Percentiles rank a stretch among this genome's conserved stretches.
Conservation (phyloP, 2,329 filamentous ascomycete genomes). For the Aspergillus ustus region DNA sequence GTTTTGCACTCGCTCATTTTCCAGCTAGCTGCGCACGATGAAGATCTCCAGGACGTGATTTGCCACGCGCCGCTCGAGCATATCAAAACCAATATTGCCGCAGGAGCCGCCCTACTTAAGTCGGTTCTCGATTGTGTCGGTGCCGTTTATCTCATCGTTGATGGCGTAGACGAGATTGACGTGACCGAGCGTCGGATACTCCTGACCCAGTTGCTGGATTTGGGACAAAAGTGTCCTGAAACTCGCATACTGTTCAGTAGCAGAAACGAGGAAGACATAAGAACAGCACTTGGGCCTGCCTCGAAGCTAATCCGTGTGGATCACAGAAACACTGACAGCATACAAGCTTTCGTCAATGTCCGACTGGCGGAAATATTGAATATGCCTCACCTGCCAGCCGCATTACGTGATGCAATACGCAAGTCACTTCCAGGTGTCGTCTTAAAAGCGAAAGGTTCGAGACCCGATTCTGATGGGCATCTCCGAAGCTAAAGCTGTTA, state of each 20-base stretch:
- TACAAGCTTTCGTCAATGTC: slow-evolving; percentile 10
- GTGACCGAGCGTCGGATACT: slow-evolving; percentile 18
- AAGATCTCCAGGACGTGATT: slow-evolving; percentile 28
- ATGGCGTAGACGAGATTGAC: slow-evolving; percentile 38
- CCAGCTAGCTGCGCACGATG: slow-evolving; percentile 25
- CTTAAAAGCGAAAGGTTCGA: slow-evolving; percentile 11
- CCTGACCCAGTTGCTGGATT: slow-evolving; percentile 5
- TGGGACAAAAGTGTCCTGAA: slow-evolving; percentile 6
- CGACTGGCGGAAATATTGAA: background rate
- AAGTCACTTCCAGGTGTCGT: slow-evolving; percentile 1
- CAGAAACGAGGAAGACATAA: slow-evolving; percentile 13
- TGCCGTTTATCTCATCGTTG: slow-evolving; percentile 30
- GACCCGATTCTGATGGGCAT: background rate
- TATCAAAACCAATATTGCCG: slow-evolving; percentile 17
- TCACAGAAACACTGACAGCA: slow-evolving; percentile 9
- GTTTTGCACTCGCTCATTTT: slow-evolving; percentile 33
- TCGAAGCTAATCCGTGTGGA: slow-evolving; percentile 5
- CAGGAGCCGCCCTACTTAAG: slow-evolving; percentile 28
- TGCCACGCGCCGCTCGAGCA: slow-evolving; percentile 17
- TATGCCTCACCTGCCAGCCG: background rate
- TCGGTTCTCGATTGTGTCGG: slow-evolving; percentile 23
- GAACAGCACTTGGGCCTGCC: background rate
- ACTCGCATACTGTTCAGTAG: slow-evolving; percentile 14
- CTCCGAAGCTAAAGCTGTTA: background rate
- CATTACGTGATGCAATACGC: background rate